These are phyloP conservation scores for Xylariaceae sp. DNA, from an alignment of 2,329 filamentous ascomycete species.

Conservation along the genomic window DNA sequence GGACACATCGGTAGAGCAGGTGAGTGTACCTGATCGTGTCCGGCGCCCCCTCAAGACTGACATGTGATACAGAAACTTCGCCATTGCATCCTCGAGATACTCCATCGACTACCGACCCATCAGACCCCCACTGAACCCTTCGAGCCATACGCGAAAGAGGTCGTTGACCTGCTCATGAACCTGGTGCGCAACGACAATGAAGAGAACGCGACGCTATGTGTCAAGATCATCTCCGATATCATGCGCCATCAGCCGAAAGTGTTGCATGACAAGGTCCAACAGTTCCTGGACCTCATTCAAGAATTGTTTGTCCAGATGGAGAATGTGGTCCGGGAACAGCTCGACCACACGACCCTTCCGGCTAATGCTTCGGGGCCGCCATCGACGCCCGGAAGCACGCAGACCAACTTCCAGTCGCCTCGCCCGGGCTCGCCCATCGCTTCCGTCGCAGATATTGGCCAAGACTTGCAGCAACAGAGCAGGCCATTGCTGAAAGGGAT, in stretches of 20 bases:
- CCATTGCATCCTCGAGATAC: constrained; percentile 87
- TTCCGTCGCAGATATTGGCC: constrained; percentile 72
- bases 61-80: constrained; percentile 64
- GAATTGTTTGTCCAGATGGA: constrained; percentile 96
- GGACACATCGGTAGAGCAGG: constrained; percentile 84
- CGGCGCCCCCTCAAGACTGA: constrained; percentile 16
- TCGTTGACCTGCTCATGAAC: constrained; percentile 84
- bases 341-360: constrained; percentile 67
- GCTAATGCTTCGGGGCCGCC: constrained; percentile 52
- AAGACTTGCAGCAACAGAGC: constrained; percentile 74
- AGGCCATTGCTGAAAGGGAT: constrained; percentile 84
- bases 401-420: constrained; percentile 76
- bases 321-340: constrained; percentile 87
- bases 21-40: constrained; percentile 35
- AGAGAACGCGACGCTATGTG: constrained; percentile 95
- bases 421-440: constrained; percentile 85
- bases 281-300: constrained; percentile 85
- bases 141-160: constrained; percentile 81
- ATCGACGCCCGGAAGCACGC: constrained; percentile 60
- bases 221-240: constrained; percentile 97
- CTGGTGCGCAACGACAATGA: constrained; percentile 91
- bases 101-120: constrained; percentile 75
- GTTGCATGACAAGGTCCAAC: constrained; percentile 72
- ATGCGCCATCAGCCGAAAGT: constrained; percentile 87
- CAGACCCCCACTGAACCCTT: constrained; percentile 70